A percentile compares a stretch with the other conserved stretches of the same genome.
Evolutionary conservation across 306 rosid species (phyloP).

Genomic region (Cercis canadensis): DNA sequence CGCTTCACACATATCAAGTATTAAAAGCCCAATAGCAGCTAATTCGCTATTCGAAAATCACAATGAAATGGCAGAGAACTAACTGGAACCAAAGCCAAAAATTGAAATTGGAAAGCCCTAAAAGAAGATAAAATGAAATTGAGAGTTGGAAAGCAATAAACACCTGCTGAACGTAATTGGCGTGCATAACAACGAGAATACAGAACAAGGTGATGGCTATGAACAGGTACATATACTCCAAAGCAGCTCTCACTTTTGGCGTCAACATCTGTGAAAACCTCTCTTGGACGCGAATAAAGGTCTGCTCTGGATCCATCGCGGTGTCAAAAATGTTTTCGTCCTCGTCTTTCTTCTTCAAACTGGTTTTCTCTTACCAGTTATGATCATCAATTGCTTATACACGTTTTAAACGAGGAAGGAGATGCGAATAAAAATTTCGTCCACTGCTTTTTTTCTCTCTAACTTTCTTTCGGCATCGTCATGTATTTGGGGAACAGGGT

Average conservation of each 20-base stretch:
- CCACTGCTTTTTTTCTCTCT: too few species aligned
- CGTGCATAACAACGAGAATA: slow-evolving; percentile 98
- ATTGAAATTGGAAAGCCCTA: slow-evolving; percentile 45
- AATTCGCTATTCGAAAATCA: background rate
- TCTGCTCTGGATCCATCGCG: slow-evolving; percentile 96
- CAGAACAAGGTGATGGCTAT: slow-evolving; percentile 89
- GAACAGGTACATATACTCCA: slow-evolving; percentile 82
- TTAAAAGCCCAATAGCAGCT: background rate
- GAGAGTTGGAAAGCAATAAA: slow-evolving; percentile 5
- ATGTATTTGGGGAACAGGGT: too few species aligned
- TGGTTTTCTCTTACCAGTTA: background rate
- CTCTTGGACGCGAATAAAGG: slow-evolving; percentile 95
- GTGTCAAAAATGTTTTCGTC: background rate
- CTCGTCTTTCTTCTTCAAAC: background rate
- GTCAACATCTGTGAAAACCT: slow-evolving; percentile 90
- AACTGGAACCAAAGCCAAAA: background rate
- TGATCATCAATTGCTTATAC: background rate
- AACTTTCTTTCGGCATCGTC: too few species aligned
- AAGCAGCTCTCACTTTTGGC: slow-evolving; percentile 82
- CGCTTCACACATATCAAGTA: background rate
- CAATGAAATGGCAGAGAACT: background rate
- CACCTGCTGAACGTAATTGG: slow-evolving; percentile 98
- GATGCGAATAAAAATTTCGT: too few species aligned
- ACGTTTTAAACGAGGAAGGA: slow-evolving; percentile 11
- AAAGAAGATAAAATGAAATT: slow-evolving; percentile 3